Percentiles rank a stretch among this genome's conserved stretches.
Conservation (phyloP, 805 yeast genomes). For the Yamadazyma laniorum region DNA sequence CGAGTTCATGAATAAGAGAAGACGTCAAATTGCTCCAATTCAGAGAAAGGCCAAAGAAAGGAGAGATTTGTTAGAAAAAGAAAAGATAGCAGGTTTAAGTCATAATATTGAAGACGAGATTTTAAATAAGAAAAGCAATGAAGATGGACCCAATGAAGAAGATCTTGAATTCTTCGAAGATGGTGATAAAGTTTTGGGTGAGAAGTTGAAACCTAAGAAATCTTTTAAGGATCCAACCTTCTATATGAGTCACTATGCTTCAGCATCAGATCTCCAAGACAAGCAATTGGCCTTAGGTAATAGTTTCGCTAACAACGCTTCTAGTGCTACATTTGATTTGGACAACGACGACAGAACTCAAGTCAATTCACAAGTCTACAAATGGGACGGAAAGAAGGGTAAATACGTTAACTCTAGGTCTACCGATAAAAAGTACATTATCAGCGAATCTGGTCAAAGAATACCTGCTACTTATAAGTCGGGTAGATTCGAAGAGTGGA, state of each 20-base stretch:
- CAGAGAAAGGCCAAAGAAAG: constrained; percentile 76
- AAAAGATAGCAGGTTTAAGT: constrained; percentile 69
- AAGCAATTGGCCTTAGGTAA: constrained; percentile 55
- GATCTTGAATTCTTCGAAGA: constrained; percentile 55
- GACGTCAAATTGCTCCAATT: constrained; percentile 85
- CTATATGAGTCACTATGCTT: constrained; percentile 88
- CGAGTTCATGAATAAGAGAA: constrained; percentile 79
- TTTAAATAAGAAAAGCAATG: constrained; percentile 47
- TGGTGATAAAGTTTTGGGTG: constrained; percentile 39
- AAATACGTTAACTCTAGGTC: constrained; percentile 81
- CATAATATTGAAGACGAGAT: constrained; percentile 76
- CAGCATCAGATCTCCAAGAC: constrained; percentile 76
- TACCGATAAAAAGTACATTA: constrained; percentile 79
- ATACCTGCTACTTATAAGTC: constrained; percentile 89
- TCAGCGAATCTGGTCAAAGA: constrained; percentile 91
- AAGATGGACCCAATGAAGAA: constrained; percentile 37
- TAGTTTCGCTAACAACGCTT: constrained; percentile 81
- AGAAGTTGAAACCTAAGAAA: constrained; percentile 36
- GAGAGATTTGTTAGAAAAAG: constrained; percentile 64
- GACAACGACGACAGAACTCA: constrained; percentile 72
- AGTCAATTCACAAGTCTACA: constrained; percentile 67
- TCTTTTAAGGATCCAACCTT: constrained; percentile 73
- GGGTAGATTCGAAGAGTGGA: constrained; percentile 94
- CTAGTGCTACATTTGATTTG: constrained; percentile 82
- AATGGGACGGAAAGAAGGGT: constrained; percentile 93